Evolutionary conservation across 1,139 yeast species (phyloP), one percentile per base, ranked within the genome.

Genomic region (Protomyces lactucae-debilis): DNA sequence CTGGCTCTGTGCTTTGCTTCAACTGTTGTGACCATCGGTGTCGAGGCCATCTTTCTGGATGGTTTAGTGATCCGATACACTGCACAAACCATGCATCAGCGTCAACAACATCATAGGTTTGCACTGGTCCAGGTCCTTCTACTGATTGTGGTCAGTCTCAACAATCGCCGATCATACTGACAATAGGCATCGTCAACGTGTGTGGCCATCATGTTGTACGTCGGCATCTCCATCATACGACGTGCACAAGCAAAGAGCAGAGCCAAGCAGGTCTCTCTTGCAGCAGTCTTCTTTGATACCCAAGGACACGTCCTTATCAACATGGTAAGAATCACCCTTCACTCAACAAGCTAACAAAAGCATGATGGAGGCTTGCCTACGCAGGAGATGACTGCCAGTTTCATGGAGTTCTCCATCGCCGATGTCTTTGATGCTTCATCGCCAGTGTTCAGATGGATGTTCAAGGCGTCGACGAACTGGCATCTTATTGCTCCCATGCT

Each of bases 391-490:
- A 59, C 65, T 10, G 45, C 40, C 39, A 21, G 18, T 2, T 23
- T 25, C 35, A 46, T 35, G 55, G 65, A 61, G 16, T 40, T 48
- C 25, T 59, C 65, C 28, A 21, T 32, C 9, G 40, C 36, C 12
- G 56, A 59, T 28, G 37, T 37, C 40, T 46, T 61, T 32, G 61
- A 61, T 3, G 16, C 55, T 14, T 35, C 55, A 12, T 35, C 43
- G 16, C 37, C 64, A 28, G 48, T 46, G 18, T 61, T 61, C 25
- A 40, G 32, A 14, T 61, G 65, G 65, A 61, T 61, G 52, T 63
- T 39, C 53, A 35, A 40, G 28, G 65, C 53, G 18, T 56, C 64
- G 21, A 28, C 21, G 32, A n/a, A 37, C 48, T 61, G 65, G 65
- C 36, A 43, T 21, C 28, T 45, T 12, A 53, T 61, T 37, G 32